phyloP scores from a whole-genome alignment of 306 rosid genomes.

The Phaseolus lunatus region DNA sequence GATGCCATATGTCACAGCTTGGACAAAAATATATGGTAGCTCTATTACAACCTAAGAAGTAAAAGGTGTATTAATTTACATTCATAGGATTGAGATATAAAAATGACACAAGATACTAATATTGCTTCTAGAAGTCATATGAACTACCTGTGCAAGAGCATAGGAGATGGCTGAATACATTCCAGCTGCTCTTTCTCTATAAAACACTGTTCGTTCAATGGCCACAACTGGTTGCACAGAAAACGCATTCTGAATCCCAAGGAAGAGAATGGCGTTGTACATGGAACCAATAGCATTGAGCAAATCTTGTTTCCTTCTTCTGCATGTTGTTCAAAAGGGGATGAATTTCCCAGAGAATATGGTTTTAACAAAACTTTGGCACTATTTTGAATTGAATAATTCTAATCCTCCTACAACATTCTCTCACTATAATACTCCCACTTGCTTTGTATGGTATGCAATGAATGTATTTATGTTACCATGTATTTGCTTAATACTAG shows the following conservation, averaged over 20 bases:
- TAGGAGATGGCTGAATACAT: conserved; percentile 78
- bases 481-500: background rate
- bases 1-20: conserved; percentile 57
- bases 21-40: conserved; percentile 67
- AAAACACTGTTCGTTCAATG: conserved; percentile 73
- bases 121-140: background rate
- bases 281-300: conserved; percentile 73
- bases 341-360: background rate
- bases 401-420: background rate
- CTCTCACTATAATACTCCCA: background rate
- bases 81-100: background rate
- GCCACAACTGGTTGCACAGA: conserved; percentile 77
- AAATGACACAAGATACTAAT: background rate
- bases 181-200: conserved; percentile 79
- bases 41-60: conserved; percentile 66
- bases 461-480: background rate
- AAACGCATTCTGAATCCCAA: conserved; percentile 67
- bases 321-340: conserved; percentile 37
- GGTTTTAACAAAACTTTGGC: background rate
- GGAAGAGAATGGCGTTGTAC: conserved; percentile 66
- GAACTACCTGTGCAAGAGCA: conserved; percentile 66
- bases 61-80: background rate
- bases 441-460: background rate
- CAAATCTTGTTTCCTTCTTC: conserved; percentile 57
- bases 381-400: background rate